These are phyloP conservation scores for Inosperma sp. DNA, from an alignment of 768 basidiomycete species.

Conservation along the genomic window DNA sequence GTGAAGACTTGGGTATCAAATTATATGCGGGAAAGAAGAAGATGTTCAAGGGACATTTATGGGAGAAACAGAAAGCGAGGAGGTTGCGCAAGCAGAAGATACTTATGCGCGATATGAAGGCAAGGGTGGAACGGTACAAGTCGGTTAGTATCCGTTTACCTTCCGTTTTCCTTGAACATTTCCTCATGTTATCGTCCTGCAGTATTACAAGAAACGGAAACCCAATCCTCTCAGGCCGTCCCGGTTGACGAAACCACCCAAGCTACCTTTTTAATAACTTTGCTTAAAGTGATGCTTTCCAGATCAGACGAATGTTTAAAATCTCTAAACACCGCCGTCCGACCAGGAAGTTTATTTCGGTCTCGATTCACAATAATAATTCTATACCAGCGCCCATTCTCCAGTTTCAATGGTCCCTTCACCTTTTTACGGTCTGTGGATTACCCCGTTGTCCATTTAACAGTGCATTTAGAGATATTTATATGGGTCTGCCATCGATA, in stretches of 20 bases:
- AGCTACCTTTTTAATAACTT: conserved; percentile 55
- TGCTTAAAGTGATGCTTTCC: too few relatives aligned
- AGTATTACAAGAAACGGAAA: conserved; percentile 48
- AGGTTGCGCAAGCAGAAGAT: conserved; percentile 45
- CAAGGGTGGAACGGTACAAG: conserved; percentile 63
- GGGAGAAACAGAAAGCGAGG: conserved; percentile 59
- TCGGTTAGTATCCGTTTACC: conserved; percentile 39
- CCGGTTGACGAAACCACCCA: conserved; percentile 44
- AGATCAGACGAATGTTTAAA: too few relatives aligned
- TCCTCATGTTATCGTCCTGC: conserved; percentile 10
- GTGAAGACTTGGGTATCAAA: conserved; percentile 54
- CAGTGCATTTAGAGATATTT: too few relatives aligned
- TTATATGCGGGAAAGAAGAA: conserved; percentile 72
- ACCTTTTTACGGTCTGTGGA: too few relatives aligned
- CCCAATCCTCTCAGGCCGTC: conserved; percentile 57
- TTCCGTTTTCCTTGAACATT: not conserved
- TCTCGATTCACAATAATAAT: too few relatives aligned
- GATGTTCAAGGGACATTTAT: conserved; percentile 94
- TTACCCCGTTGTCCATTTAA: too few relatives aligned
- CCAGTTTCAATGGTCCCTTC: too few relatives aligned
- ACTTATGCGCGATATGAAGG: conserved; percentile 65
- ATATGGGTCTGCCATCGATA: too few relatives aligned
- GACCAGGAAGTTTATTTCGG: too few relatives aligned
- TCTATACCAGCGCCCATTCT: too few relatives aligned
- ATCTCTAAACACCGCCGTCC: too few relatives aligned